A percentile compares a stretch with the other conserved stretches of the same genome.
Conservation (phyloP, 345 rosid species). For the Ricinus communis region DNA sequence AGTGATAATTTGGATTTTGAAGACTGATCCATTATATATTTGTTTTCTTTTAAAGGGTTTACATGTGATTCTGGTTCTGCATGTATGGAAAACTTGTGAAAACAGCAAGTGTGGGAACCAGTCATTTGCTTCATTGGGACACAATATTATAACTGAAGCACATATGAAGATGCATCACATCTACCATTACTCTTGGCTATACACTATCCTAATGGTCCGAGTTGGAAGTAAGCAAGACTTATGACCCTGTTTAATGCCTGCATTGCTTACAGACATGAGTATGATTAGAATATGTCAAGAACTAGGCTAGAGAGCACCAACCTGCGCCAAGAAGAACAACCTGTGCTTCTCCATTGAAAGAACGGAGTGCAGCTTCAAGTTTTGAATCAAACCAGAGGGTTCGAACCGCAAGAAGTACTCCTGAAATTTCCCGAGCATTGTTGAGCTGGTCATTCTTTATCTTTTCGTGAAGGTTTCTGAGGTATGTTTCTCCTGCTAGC, state of each 20-base stretch:
- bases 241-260: background rate
- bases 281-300: slow-evolving; percentile 9
- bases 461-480: slow-evolving; percentile 69
- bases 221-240: background rate
- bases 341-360: slow-evolving; percentile 52
- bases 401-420: slow-evolving; percentile 81
- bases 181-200: background rate
- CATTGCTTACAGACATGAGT: background rate
- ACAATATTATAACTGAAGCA: too few relatives aligned
- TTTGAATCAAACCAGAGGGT: slow-evolving; percentile 89
- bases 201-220: background rate
- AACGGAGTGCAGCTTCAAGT: slow-evolving; percentile 67
- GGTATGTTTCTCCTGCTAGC: slow-evolving; percentile 80
- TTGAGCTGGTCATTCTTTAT: slow-evolving; percentile 62
- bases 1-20: background rate
- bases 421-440: slow-evolving; percentile 77
- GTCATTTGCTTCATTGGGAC: background rate
- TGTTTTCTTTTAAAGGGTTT: background rate
- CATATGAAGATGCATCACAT: background rate
- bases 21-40: background rate
- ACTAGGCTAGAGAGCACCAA: slow-evolving; percentile 26
- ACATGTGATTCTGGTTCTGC: background rate
- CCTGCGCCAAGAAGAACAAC: slow-evolving; percentile 97
- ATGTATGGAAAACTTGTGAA: background rate
- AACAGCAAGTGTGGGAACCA: background rate